Percentiles rank a stretch among this genome's conserved stretches.
These are phyloP conservation scores for Claviceps sp. DNA, from an alignment of 2,329 filamentous ascomycete species.

Conservation along the genomic window DNA sequence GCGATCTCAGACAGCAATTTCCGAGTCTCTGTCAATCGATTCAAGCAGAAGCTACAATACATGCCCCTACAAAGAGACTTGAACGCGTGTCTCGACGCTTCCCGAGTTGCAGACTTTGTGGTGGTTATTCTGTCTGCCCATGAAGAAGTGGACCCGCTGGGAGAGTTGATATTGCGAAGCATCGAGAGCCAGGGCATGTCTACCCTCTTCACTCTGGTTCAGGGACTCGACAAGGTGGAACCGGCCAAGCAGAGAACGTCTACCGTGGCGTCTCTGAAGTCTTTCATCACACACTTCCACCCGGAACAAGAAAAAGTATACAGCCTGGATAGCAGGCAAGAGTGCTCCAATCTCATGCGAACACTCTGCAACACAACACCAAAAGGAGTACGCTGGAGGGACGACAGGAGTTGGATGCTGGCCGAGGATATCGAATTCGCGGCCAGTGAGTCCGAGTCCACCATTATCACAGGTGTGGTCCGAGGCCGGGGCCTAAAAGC, in stretches of 20 bases:
- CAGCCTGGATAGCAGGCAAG: conserved; percentile 75
- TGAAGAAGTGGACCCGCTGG: conserved; percentile 70
- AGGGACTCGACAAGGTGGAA: conserved; percentile 65
- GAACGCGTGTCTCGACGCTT: conserved; percentile 68
- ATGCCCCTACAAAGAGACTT: conserved; percentile 62
- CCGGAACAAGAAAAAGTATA: conserved; percentile 84
- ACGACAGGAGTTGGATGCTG: conserved; percentile 91
- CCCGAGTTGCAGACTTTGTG: conserved; percentile 81
- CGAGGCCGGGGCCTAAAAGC: conserved; percentile 79
- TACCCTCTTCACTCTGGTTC: conserved; percentile 75
- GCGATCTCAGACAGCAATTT: conserved; percentile 46
- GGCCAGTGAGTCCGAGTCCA: conserved; percentile 43
- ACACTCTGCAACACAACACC: conserved; percentile 84
- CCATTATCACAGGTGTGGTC: conserved; percentile 71
- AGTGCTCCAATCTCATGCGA: conserved; percentile 80
- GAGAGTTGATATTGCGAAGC: conserved; percentile 71
- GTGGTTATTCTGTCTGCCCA: conserved; percentile 71
- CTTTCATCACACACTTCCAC: conserved; percentile 90
- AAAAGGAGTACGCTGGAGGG: conserved; percentile 90
- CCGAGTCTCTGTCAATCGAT: conserved; percentile 67
- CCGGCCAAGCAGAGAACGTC: conserved; percentile 65
- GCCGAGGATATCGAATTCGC: conserved; percentile 70
- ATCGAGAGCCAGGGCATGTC: conserved; percentile 92
- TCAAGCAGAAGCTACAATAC: conserved; percentile 91
- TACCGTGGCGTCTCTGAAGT: conserved; percentile 71